A percentile compares a stretch with the other conserved stretches of the same genome.
Evolutionary conservation across 345 rosid species (phyloP).

Genomic region (Corchorus capsularis): DNA sequence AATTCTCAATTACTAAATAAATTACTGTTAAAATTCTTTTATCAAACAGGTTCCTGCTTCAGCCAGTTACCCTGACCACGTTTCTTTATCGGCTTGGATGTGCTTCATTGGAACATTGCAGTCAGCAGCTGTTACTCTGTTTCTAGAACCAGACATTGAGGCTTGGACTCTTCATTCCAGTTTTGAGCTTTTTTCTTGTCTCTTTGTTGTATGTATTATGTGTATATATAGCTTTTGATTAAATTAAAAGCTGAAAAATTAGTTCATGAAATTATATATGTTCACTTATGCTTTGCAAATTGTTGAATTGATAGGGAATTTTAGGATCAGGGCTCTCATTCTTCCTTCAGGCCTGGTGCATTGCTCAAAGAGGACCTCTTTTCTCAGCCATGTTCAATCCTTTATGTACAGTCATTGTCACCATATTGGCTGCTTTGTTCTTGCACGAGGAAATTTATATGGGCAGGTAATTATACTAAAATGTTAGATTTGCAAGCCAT

Average conservation of each 20-base stretch:
- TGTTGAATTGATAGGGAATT: constrained; percentile 31
- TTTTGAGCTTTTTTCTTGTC: constrained; percentile 44
- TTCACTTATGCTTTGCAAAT: constrained; percentile 7
- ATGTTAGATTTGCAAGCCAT: too few relatives aligned
- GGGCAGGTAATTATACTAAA: constrained; percentile 48
- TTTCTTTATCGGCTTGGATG: constrained; percentile 77
- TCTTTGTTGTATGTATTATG: constrained; percentile 41
- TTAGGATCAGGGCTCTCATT: constrained; percentile 53
- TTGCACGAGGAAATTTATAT: constrained; percentile 50
- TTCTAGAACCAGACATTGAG: constrained; percentile 46
- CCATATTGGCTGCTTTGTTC: constrained; percentile 53
- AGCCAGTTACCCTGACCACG: constrained; percentile 52
- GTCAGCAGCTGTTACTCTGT: constrained; percentile 45
- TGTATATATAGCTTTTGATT: neutral
- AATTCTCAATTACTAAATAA: neutral
- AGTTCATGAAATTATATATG: too few relatives aligned
- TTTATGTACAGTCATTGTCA: constrained; percentile 52
- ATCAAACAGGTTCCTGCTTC: constrained; percentile 63
- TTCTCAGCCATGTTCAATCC: constrained; percentile 71
- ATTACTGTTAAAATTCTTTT: too few relatives aligned
- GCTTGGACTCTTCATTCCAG: constrained; percentile 57
- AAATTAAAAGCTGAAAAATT: too few relatives aligned
- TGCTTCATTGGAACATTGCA: constrained; percentile 65
- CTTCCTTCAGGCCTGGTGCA: constrained; percentile 63
- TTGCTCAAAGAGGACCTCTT: constrained; percentile 59